Conservation (phyloP, 495 filamentous ascomycete species). For the Aspergillus coremiiformis region DNA sequence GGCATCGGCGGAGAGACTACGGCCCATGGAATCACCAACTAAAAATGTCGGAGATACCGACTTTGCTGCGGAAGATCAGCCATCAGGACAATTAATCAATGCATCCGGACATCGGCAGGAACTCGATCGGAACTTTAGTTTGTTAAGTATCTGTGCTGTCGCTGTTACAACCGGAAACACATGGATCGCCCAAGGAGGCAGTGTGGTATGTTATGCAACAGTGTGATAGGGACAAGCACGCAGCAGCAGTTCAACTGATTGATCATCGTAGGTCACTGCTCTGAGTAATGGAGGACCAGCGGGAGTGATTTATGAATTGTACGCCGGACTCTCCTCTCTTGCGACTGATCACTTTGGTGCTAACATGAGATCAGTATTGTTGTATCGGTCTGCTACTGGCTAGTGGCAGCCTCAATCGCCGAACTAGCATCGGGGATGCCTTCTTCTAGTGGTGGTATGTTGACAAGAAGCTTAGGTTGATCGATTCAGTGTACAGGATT, state of each 20-base stretch:
- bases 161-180: constrained; percentile 52
- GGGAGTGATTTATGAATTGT: constrained; percentile 49
- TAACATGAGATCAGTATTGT: constrained; percentile 27
- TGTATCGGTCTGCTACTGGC: constrained; percentile 44
- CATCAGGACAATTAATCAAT: constrained; percentile 36
- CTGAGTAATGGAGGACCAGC: constrained; percentile 45
- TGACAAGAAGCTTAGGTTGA: background rate
- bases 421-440: constrained; percentile 77
- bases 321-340: background rate
- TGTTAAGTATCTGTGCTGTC: constrained; percentile 49
- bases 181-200: constrained; percentile 53
- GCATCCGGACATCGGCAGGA: constrained; percentile 53
- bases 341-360: background rate
- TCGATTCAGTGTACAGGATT: background rate
- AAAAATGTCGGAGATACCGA: constrained; percentile 8
- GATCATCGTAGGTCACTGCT: constrained; percentile 11
- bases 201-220: constrained; percentile 21
- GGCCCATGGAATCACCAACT: background rate
- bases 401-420: constrained; percentile 53
- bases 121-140: constrained; percentile 52
- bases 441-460: constrained; percentile 58
- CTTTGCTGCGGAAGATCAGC: constrained; percentile 14
- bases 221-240: background rate
- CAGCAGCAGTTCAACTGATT: background rate
- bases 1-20: background rate